Percentiles rank a stretch among this genome's conserved stretches.
Evolutionary conservation across 2,329 filamentous ascomycete species (phyloP).

Genomic region (Fusarium ramigenum): DNA sequence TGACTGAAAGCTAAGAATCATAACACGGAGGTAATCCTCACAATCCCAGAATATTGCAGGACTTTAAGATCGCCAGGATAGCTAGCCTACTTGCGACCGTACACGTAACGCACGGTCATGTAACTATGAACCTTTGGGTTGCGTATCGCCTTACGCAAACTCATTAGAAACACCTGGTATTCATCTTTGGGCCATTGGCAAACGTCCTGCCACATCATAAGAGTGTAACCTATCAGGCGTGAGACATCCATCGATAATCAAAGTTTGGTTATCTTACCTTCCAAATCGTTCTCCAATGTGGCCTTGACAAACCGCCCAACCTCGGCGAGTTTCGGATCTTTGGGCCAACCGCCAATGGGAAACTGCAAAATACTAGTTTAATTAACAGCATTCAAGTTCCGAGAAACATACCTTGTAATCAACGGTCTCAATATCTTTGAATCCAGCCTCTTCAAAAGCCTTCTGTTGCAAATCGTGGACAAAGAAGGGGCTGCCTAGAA

Average conservation of each 20-base stretch:
- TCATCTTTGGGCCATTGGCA: neutral
- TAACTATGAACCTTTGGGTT: neutral
- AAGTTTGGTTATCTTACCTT: neutral
- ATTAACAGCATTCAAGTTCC: neutral
- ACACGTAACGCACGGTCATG: neutral
- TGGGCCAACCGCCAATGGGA: neutral
- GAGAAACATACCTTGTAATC: neutral
- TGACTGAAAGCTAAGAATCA: rapidly evolving
- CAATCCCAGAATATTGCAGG: neutral
- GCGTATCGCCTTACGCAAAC: neutral
- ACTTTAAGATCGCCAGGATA: rapidly evolving
- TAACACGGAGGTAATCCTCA: rapidly evolving
- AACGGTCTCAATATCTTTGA: neutral
- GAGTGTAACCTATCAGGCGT: neutral
- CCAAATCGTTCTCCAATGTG: neutral
- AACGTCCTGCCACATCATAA: neutral
- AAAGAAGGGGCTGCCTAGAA: neutral
- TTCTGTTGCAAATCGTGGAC: neutral
- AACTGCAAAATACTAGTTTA: neutral
- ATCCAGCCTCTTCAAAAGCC: neutral
- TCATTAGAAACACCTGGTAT: neutral
- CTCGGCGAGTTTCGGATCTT: neutral
- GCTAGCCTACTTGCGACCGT: neutral
- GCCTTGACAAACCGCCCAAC: neutral
- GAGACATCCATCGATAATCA: rapidly evolving